Evolutionary conservation across 2,329 filamentous ascomycete genomes (phyloP).

Genomic region (Stachybotrys elegans): DNA sequence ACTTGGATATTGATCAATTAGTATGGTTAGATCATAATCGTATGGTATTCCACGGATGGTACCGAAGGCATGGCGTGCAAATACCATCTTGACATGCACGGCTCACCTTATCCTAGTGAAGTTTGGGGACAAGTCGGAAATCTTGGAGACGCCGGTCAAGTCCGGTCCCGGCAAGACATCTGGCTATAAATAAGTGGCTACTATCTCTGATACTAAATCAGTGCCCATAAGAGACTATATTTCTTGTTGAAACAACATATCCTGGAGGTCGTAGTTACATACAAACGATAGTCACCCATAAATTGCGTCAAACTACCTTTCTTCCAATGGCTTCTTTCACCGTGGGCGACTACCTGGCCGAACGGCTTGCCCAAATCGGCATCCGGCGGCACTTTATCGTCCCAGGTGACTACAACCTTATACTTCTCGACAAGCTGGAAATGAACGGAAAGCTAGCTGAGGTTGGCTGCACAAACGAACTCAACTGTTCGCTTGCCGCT

Average conservation of each 20-base stretch:
- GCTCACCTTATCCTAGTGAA: background rate
- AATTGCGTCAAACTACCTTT: background rate
- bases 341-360: conserved; percentile 4
- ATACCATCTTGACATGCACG: background rate
- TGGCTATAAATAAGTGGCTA: background rate
- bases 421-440: background rate
- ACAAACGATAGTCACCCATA: background rate
- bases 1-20: background rate
- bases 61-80: background rate
- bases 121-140: background rate
- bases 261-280: background rate
- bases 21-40: background rate
- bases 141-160: background rate
- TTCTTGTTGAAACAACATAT: background rate
- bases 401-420: background rate
- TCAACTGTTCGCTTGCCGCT: conserved; percentile 7
- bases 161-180: background rate
- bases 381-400: background rate
- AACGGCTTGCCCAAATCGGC: conserved; percentile 3
- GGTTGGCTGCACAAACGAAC: conserved; percentile 7
- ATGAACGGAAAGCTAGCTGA: background rate
- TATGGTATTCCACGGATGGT: background rate
- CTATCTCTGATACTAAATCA: background rate
- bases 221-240: background rate
- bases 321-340: conserved; percentile 3